Evolutionary conservation across 495 filamentous ascomycete species (phyloP), one percentile per base, ranked within the genome.

Genomic region (Daldinia grandis): DNA sequence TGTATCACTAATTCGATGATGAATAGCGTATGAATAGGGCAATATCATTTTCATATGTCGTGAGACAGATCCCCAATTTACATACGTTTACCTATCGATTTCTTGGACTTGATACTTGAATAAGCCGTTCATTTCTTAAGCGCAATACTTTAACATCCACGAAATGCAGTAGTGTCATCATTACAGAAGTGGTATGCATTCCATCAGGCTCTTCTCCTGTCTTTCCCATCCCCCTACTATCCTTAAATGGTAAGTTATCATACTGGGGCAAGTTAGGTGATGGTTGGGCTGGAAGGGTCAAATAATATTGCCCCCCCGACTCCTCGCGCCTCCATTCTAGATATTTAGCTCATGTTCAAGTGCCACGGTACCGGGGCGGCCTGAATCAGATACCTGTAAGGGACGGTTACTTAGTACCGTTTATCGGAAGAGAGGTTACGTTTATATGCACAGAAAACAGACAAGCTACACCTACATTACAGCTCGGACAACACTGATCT

Each of bases 61-160:
- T 44, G 17, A 37, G 53, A 17, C 30, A 50, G 28, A 47, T 64
- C 28, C 28, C 12, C 17, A 49, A 37, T 64, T 37, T 49, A 49
- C 56, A 58, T 38, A 50, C 2, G 17, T 66, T 24, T 24, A 55
- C 5, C 40, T 25, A 47, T 28, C 24, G 17, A n/a, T 4, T 14
- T 40, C 3, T 15, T 40, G 12, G 30, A 40, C 8, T 14, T 24
- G 9, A n/a, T 47, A 7, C 7, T 47, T 12, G 42, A 47, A 7
- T 10, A 47, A 24, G 42, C 17, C 21, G 17, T 12, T 19, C 24
- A 21, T 47, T 47, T 47, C 42, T 24, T 12, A 14, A 44, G 24
- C 21, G 2, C 21, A 24, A 21, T 47, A 47, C 42, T 47, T 21
- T 47, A n/a, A 4, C 4, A 24, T 24, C 42, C 14, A 21, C 8